These are phyloP conservation scores for Aspergillus bridgeri DNA, from an alignment of 495 filamentous ascomycete genomes.

Conservation along the genomic window DNA sequence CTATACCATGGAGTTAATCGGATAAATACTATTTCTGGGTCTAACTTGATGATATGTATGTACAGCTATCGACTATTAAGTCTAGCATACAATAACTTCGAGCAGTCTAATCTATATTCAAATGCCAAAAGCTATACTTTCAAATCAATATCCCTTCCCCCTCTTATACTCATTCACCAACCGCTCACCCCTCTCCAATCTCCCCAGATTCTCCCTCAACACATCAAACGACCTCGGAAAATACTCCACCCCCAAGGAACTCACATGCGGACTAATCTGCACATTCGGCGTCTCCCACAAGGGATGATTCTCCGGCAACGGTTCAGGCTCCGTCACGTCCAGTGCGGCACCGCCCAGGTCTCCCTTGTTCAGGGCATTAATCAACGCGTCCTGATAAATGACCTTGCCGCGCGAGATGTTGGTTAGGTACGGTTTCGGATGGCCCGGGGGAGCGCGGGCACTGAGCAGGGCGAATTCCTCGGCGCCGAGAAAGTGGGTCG, in stretches of 20 bases:
- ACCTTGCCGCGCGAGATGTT: constrained; percentile 76
- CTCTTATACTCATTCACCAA: constrained; percentile 67
- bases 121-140: neutral
- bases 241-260: constrained; percentile 58
- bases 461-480: constrained; percentile 68
- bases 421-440: constrained; percentile 49
- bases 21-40: too few relatives aligned
- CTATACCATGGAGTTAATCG: too few relatives aligned
- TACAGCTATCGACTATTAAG: neutral
- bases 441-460: constrained; percentile 24
- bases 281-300: constrained; percentile 74
- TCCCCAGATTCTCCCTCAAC: constrained; percentile 57
- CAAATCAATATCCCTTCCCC: constrained; percentile 39
- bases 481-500: constrained; percentile 56
- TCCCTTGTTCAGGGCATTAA: constrained; percentile 47
- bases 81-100: neutral
- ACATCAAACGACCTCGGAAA: constrained; percentile 57
- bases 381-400: constrained; percentile 65
- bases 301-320: constrained; percentile 64
- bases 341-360: constrained; percentile 68
- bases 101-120: neutral
- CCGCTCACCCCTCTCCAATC: constrained; percentile 53
- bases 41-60: neutral
- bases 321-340: constrained; percentile 85
- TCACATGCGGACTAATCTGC: constrained; percentile 77